Base-by-base conservation (phyloP, 106 monocot genomes). In the Gastrodia elata region DNA sequence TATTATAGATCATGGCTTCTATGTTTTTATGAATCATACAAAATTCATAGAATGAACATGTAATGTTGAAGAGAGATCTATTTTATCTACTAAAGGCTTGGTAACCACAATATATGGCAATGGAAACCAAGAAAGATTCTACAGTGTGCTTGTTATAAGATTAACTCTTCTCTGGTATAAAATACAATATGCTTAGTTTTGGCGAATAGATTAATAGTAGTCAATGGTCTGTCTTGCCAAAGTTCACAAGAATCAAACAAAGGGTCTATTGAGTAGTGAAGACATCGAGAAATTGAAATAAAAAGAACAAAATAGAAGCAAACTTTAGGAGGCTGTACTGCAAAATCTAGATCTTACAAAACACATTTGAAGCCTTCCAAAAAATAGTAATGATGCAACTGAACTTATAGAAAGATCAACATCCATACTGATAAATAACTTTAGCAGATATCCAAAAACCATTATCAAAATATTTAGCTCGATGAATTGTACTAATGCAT, bases 381-480 rank as follows among this genome's bases (percentile, higher is more conserved):
- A 57, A 46, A 46, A 15, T 57, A 57, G n/a, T 25, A 24, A 25
- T 9, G 26, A 57, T 24, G 57, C 57, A 5, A 16, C 13, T 3
- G 52, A 55, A 57, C 57, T 27, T 25, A 1, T 8, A 58, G 22
- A 58, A 25, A 58, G 0, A 25, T 26, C 27, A 58, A 1, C 26
- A 58, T 58, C 27, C 26, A 25, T 58, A 58, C 27, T 8, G 57
- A 13, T 18, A 64, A 67, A 27, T 28, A 13, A 13, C 8, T 32
- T 6, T 30, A 61, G 37, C 22, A 67, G 38, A 67, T 67, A n/a
- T 37, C 34, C 38, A 35, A 38, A 35, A 0, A 67, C 16, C 37
- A 36, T 67, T 27, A 67, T 38, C 67, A 67, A 67, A 67, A 67
- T 37, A 67, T 37, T 37, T 67, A 67, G 67, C 38, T 8, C 34